These are phyloP conservation scores for Lyophyllum decastes DNA, from an alignment of 768 basidiomycete species.

Conservation along the genomic window DNA sequence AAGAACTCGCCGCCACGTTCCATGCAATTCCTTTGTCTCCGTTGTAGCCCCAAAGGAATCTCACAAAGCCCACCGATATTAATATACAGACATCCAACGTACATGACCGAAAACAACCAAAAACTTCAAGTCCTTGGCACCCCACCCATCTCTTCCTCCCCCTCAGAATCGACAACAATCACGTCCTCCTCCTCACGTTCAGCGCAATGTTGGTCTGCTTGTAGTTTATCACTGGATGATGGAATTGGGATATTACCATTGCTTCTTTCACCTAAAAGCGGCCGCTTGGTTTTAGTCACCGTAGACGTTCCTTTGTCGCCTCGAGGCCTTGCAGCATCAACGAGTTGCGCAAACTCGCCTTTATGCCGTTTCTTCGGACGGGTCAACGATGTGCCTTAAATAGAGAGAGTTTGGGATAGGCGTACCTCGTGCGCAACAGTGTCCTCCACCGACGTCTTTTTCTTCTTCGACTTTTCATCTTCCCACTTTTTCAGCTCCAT, in stretches of 20 bases:
- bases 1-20: too few relatives aligned
- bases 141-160: constrained; percentile 21
- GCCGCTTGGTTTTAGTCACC: not conserved
- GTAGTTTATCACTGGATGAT: not conserved
- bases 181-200: constrained; percentile 20
- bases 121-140: not conserved
- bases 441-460: constrained; percentile 41
- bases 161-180: constrained; percentile 38
- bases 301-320: constrained; percentile 17
- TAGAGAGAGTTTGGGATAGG: not conserved
- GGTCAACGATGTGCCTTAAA: not conserved
- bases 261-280: constrained; percentile 14
- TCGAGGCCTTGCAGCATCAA: constrained; percentile 34
- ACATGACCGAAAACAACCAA: not conserved
- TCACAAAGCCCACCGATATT: not conserved
- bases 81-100: not conserved
- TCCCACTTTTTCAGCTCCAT: constrained; percentile 63
- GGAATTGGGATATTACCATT: constrained; percentile 7
- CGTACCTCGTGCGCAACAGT: constrained; percentile 40
- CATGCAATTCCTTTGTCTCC: not conserved
- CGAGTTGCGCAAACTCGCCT: constrained; percentile 38
- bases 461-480: constrained; percentile 43
- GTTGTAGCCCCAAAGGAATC: not conserved
- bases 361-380: constrained; percentile 37
- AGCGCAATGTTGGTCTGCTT: not conserved